phyloP scores from a whole-genome alignment of 2,329 filamentous ascomycete species.

The Penicillium janthinellum region DNA sequence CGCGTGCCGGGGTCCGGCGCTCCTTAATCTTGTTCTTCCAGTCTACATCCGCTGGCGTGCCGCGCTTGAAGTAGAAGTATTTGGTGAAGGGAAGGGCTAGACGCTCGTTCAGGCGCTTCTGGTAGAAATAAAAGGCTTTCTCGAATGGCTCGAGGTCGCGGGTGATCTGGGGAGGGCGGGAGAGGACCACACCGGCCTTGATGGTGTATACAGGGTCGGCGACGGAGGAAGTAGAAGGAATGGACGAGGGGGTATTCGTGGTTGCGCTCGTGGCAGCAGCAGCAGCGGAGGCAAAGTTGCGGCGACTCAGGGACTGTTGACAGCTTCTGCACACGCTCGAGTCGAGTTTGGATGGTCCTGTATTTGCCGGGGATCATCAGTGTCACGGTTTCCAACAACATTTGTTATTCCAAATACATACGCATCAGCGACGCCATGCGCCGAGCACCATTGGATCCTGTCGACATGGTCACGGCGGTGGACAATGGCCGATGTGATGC shows the following conservation, averaged over 20 bases:
- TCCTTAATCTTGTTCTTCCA: slow-evolving; percentile 85
- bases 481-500: slow-evolving; percentile 15
- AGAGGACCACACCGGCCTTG: slow-evolving; percentile 75
- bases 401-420: slow-evolving; percentile 27
- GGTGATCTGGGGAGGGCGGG: slow-evolving; percentile 84
- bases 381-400: slow-evolving; percentile 14
- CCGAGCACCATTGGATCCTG: slow-evolving; percentile 45
- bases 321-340: slow-evolving; percentile 47
- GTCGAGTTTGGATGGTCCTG: slow-evolving; percentile 43
- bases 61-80: slow-evolving; percentile 93
- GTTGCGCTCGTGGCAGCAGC: slow-evolving; percentile 39
- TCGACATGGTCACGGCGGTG: slow-evolving; percentile 33
- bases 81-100: slow-evolving; percentile 82
- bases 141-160: slow-evolving; percentile 84
- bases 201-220: slow-evolving; percentile 48
- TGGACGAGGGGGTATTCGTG: slow-evolving; percentile 35
- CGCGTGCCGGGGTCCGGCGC: slow-evolving; percentile 75
- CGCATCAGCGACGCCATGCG: slow-evolving; percentile 43
- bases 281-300: slow-evolving; percentile 45
- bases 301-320: slow-evolving; percentile 44
- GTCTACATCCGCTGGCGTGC: slow-evolving; percentile 80
- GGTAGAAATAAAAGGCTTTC: slow-evolving; percentile 92
- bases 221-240: slow-evolving; percentile 30
- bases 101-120: slow-evolving; percentile 93
- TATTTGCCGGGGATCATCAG: slow-evolving; percentile 8